Evolutionary conservation across 257 asterid genomes (phyloP), one percentile per base, ranked within the genome.

Genomic region (Solanum dulcamara): DNA sequence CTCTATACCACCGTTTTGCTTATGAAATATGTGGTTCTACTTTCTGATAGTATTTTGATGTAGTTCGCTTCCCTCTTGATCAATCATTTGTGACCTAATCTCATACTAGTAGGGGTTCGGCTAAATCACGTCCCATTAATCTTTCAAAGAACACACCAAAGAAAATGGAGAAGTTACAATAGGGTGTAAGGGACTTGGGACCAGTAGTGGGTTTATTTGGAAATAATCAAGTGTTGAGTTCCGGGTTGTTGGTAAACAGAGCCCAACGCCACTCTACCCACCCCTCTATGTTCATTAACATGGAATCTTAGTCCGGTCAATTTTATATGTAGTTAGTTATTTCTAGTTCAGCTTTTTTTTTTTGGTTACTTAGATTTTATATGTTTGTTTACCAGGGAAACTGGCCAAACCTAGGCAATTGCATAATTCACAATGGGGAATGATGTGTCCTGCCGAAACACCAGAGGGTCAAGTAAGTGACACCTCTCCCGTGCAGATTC

Each of bases 391-490:
- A 32, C 46, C 88, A 96, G 99, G 98, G 66, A 96, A 96, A 89
- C 92, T 96, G 91, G 99, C 99, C 53, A 95, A 95, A 88, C 99
- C 98, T 22, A 93, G 99, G 92, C 99, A 96, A 92, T 87, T 96
- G 89, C 99, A 96, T 89, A 96, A 96, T 88, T 96, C 99, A 18
- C 99, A 96, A 84, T 96, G 99, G 99, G 99, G 99, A 90, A 96
- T 96, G 99, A 96, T 96, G 99, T 96, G 99, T 88, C 98, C 99
- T 72, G 99, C 98, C 30, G 99, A 96, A 92, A 96, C 99, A 70
- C 99, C 99, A 81, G 99, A 95, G 89, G 99, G 99, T 88, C 98
- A 95, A 87, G 99, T 94, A 68, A 85, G 94, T 89, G 77, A 88
- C 48, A 67, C 62, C 44, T 85, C 84, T 42, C 44, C 32, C 77